Base-by-base conservation (phyloP, 75 land plant species). In the Selaginella tamariscina region DNA sequence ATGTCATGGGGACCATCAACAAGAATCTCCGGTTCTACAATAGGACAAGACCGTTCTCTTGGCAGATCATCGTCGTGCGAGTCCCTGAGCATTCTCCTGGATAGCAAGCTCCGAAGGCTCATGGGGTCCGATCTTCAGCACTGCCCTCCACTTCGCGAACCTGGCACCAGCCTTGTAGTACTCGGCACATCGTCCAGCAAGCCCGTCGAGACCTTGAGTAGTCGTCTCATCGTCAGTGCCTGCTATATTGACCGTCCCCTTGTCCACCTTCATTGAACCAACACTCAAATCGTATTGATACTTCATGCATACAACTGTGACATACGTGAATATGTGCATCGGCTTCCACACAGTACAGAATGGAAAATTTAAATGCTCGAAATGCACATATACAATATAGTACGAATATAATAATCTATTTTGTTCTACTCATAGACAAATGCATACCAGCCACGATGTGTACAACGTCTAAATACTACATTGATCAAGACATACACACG, bases 111-210 rank as follows among this genome's bases (percentile, higher is more conserved):
- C 85, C 2, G 91, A 84, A 0, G 94, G 91, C 80, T 87, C 87
- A 21, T 32, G 63, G 13, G 72, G 71, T 0, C 94, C 91, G 59
- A 87, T 89, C 74, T 86, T 88, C 54, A 75, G 33, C 57, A 75
- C 77, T 21, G 77, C 77, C 44, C 77, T 70, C 77, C 77, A 75
- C 57, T 75, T 75, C 1, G 77, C 77, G 57, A 75, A 65, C 33
- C 94, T 76, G n/a, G 91, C 91, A 21, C 94, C 94, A 1, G 91
- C 94, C 74, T 82, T 75, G 80, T 89, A 89, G 72, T 78, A 88
- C 72, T 84, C 69, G 56, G 63, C 70, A 75, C 93, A 88, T 18
- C 92, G 74, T 24, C 73, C 78, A 2, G 78, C 86, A 27, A 88
- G 80, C 11, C 81, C 80, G 70, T 88, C 91, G 20, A 81, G 74